Evolutionary conservation across 1,284 basidiomycete species (phyloP), one percentile per base, ranked within the genome.

Genomic region (Phellopilus nigrolimitatus): DNA sequence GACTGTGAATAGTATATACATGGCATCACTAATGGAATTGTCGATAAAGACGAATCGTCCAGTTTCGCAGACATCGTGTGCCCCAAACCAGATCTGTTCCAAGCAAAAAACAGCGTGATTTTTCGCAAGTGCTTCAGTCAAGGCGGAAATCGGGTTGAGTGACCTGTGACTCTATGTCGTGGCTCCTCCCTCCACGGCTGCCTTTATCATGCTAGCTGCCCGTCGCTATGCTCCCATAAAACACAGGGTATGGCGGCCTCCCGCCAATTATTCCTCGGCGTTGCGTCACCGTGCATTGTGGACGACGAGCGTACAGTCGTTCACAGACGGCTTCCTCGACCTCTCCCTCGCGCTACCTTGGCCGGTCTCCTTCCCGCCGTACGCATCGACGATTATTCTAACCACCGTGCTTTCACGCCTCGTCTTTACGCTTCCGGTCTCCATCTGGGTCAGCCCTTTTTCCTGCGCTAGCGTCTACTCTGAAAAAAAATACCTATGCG

Each of bases 361-460:
- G 57, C 84, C 88, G 25, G 69, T 78, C 1, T 74, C 74, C 10
- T 71, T 80, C 58, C 86, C 88, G 0, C 68, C 79, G 0, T 91
- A 91, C 66, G 79, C 90, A 0, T 75, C 81, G 1, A 84, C 88
- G 2, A 90, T 95, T 56, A 83, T 94, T 38, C 63, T 90, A 3
- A 71, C 83, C 51, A 89, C 91, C 1, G 65, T 91, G 40, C 61
- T 78, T 10, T 73, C 84, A 28, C 81, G 92, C 58, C 68, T 84
- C 6, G 68, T 72, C 0, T 64, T 82, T 43, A 82, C 90, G 1
- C 72, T 92, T 4, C 92, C 91, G 15, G 73, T 89, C 55, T 81
- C 85, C 55, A 63, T 91, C 66, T 94, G 91, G 91, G 90, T 92
- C 59, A 59, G 80, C 25, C 7, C 17, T 12, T 37, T 21, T 46